Evolutionary conservation across 2,329 filamentous ascomycete species (phyloP), one percentile per base, ranked within the genome.

Genomic region (Phialophora expanda): DNA sequence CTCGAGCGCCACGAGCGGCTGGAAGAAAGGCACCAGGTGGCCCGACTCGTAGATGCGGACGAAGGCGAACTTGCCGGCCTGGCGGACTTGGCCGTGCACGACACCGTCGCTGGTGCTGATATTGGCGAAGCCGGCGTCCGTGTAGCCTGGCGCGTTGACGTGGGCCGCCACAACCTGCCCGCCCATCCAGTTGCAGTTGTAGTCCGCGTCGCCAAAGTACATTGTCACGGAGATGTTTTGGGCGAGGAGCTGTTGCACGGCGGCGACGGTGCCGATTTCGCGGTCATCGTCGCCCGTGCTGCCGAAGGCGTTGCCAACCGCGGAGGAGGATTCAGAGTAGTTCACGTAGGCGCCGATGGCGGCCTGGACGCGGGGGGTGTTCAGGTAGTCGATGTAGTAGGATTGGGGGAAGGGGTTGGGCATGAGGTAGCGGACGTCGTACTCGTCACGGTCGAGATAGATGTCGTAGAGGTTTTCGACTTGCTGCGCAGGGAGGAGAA

Each of bases 1-100:
- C 69, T 85, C 83, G 65, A 88, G 82, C 2, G 84, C 78, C 3
- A 85, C 86, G 72, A 85, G 79, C 9, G 87, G 87, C 76, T 89
- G 86, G 63, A 66, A 73, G 48, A 72, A 73, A 1, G 71, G 71
- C 32, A 80, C 78, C 70, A 79, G 76, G 70, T 81, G 78, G 8
- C 78, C 79, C 24, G 74, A 73, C 64, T 79, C 74, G 70, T 78
- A 80, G 62, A 72, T 72, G n/a, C 78, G 75, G 8, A 74, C 73
- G 66, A 81, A 81, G 38, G 76, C 77, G 68, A 81, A 78, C 54
- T 76, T 75, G 38, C 78, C 77, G 54, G 76, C 72, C 73, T 86
- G 84, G 73, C 80, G 82, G 22, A 83, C 82, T 70, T 85, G 82
- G 6, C 83, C 84, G 73, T 86, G 83, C 11, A 82, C 79, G n/a